Conservation (phyloP, 768 basidiomycete species). For the Tylopilus intermedius region DNA sequence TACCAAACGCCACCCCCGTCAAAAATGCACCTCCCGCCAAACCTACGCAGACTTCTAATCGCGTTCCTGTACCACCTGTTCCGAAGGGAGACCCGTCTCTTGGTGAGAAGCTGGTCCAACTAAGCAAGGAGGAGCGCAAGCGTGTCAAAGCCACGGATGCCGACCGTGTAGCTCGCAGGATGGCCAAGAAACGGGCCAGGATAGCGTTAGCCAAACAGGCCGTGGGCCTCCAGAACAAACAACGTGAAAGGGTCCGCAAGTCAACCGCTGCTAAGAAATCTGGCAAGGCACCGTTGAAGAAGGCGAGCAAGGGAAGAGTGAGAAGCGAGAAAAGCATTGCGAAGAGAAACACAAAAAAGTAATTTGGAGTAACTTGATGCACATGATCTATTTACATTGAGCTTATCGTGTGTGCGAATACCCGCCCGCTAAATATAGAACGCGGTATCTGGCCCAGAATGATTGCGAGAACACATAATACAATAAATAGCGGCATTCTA, state of each 20-base stretch:
- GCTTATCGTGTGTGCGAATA: too few relatives aligned
- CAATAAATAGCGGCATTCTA: too few relatives aligned
- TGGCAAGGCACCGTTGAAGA: slow-evolving; percentile 13
- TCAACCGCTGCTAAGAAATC: slow-evolving; percentile 23
- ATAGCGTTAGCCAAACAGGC: slow-evolving; percentile 43
- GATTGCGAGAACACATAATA: too few relatives aligned
- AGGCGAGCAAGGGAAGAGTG: slow-evolving; percentile 41
- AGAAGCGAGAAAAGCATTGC: slow-evolving; percentile 50
- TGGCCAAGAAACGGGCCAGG: slow-evolving; percentile 87
- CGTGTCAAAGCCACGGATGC: slow-evolving; percentile 71
- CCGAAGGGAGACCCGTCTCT: slow-evolving; percentile 82
- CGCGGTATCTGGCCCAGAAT: too few relatives aligned
- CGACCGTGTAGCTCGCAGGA: slow-evolving; percentile 73
- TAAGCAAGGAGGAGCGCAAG: slow-evolving; percentile 86
- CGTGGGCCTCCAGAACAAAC: slow-evolving; percentile 36
- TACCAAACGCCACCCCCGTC: slow-evolving; percentile 37
- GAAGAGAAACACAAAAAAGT: slow-evolving; percentile 61
- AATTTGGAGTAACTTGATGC: too few relatives aligned
- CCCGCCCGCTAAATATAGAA: too few relatives aligned
- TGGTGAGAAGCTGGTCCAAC: slow-evolving; percentile 68
- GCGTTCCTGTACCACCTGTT: slow-evolving; percentile 14
- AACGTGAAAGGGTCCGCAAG: slow-evolving; percentile 48
- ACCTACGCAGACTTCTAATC: background rate
- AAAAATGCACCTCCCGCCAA: slow-evolving; percentile 7
- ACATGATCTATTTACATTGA: too few relatives aligned